These are phyloP conservation scores for Aspergillus sergii DNA, from an alignment of 2,329 filamentous ascomycete species.

Conservation along the genomic window DNA sequence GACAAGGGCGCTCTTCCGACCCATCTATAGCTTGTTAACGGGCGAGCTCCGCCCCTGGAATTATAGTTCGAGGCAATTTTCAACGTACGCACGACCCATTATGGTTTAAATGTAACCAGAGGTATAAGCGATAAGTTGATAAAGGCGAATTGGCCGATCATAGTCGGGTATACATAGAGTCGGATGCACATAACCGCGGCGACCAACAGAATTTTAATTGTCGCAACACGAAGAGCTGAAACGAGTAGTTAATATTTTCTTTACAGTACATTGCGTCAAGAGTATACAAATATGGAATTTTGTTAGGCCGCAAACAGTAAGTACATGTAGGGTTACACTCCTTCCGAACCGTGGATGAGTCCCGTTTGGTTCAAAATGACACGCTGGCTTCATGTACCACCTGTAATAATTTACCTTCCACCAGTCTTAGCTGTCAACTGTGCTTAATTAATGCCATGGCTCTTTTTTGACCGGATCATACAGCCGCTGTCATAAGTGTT, in stretches of 20 bases:
- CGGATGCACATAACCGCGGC: not conserved
- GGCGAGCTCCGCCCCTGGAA: not conserved
- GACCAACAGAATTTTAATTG: not conserved
- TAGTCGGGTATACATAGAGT: not conserved
- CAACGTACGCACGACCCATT: not conserved
- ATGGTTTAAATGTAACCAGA: too few relatives aligned
- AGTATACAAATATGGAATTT: not conserved
- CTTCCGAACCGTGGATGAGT: not conserved
- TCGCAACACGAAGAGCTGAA: not conserved
- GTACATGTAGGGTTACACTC: not conserved
- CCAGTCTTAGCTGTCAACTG: not conserved
- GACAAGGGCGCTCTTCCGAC: not conserved
- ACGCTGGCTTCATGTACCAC: not conserved
- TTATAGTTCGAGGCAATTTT: not conserved
- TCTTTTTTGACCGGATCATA: not conserved
- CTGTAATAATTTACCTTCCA: not conserved
- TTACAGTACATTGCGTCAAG: not conserved
- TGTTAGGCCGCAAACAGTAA: not conserved
- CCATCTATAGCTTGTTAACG: not conserved
- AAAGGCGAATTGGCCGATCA: not conserved
- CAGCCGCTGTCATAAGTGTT: not conserved
- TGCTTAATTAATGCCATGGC: not conserved
- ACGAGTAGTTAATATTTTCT: not conserved
- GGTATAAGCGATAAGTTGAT: not conserved
- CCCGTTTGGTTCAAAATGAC: not conserved